Evolutionary conservation across 257 asterid genomes (phyloP), one percentile per base, ranked within the genome.

Genomic region (Ilex asprella): DNA sequence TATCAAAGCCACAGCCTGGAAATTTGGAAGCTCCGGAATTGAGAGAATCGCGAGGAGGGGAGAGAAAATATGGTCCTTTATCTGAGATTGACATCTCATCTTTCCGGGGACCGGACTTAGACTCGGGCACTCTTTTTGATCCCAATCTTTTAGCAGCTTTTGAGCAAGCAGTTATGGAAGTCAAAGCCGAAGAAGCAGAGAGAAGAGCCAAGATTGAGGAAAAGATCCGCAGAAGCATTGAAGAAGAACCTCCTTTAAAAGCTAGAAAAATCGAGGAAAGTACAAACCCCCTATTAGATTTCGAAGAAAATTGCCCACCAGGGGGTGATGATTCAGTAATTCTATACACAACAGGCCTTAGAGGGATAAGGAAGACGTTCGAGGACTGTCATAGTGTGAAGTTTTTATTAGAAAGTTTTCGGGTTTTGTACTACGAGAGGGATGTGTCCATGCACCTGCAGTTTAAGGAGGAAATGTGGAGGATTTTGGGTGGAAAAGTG

Each of bases 361-460:
- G 97, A 73, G 99, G 96, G 74, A 79, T 93, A 30, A 78, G 97
- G 5, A 85, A 85, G 55, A 93, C 99, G 0, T 93, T 93, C 32
- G 92, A 93, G 67, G 91, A 85, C 56, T 93, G 99, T 64, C 81
- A 81, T 35, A 85, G 76, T 16, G 61, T 89, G 39, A 76, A 92
- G 13, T 84, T 82, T 35, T 58, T 93, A 10, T 64, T 93, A 30
- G 86, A 89, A 53, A 86, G 82, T 61, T 68, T 89, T 44, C 61
- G 80, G 58, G 59, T 93, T 53, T 10, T 73, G 75, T 93, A 85
- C 77, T 78, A 61, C 12, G 97, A 89, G 77, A 78, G 97, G 35
- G 99, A 93, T 31, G 64, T 87, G 3, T 93, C 95, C 30, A 89
- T 93, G 99, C 99, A 93, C 62, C 76, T 78, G 27, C 97, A 73